A percentile compares a stretch with the other conserved stretches of the same genome.
phyloP scores from a whole-genome alignment of 2,329 filamentous ascomycete species.

The Cadophora sp. region DNA sequence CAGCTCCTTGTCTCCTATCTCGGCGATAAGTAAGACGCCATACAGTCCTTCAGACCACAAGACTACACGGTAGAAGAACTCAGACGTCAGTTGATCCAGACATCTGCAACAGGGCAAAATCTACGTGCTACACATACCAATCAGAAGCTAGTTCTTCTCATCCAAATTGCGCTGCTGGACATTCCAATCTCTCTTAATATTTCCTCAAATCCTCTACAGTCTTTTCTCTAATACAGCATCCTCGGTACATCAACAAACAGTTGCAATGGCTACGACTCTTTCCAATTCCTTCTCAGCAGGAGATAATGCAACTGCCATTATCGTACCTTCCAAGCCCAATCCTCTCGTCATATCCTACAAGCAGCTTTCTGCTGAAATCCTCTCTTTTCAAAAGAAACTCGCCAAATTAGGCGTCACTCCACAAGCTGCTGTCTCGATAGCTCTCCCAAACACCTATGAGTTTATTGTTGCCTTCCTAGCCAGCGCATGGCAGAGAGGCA shows the following conservation, averaged over 20 bases:
- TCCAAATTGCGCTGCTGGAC: constrained; percentile 23
- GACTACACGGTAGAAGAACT: neutral
- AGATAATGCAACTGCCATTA: constrained; percentile 66
- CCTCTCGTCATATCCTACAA: constrained; percentile 73
- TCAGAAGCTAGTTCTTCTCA: constrained; percentile 17
- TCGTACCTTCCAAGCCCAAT: constrained; percentile 70
- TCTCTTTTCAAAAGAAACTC: constrained; percentile 77
- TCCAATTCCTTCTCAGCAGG: constrained; percentile 60
- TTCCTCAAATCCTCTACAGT: neutral
- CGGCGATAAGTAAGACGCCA: constrained; percentile 22
- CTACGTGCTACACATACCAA: constrained; percentile 1
- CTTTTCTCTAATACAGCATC: neutral
- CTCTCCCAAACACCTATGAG: constrained; percentile 83
- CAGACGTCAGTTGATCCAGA: neutral
- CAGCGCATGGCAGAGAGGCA: constrained; percentile 81
- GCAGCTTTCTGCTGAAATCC: constrained; percentile 69
- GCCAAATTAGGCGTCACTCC: constrained; percentile 75
- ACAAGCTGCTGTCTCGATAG: constrained; percentile 79
- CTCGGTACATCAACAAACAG: constrained; percentile 12
- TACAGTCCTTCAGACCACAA: constrained; percentile 5
- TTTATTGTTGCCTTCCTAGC: constrained; percentile 89
- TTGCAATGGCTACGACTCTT: constrained; percentile 53
- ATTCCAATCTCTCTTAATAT: constrained; percentile 8
- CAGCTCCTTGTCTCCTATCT: constrained; percentile 15
- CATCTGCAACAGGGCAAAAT: constrained; percentile 1